Conservation (phyloP, 257 asterid species). For the Coffea canephora region DNA sequence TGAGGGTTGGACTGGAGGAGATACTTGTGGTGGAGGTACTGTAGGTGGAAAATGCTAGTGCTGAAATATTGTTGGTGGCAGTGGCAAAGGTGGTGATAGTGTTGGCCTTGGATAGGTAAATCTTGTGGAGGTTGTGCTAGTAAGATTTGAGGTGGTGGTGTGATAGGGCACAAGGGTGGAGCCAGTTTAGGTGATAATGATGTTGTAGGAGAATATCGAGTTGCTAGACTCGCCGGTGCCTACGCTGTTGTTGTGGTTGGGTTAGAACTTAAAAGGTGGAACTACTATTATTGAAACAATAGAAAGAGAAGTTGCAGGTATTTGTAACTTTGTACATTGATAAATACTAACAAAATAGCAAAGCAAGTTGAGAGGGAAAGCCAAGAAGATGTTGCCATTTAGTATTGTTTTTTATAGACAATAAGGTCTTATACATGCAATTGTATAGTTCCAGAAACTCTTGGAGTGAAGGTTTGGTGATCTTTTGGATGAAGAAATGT, state of each 20-base stretch:
- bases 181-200: slow-evolving; percentile 37
- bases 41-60: slow-evolving; percentile 44
- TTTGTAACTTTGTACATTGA: slow-evolving; percentile 47
- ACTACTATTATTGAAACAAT: slow-evolving; percentile 30
- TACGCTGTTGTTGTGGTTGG: slow-evolving; percentile 32
- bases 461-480: slow-evolving; percentile 39
- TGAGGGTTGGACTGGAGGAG: slow-evolving; percentile 44
- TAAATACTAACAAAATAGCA: slow-evolving; percentile 48
- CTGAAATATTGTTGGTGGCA: slow-evolving; percentile 28
- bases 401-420: slow-evolving; percentile 24
- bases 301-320: slow-evolving; percentile 80
- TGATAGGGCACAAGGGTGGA: slow-evolving; percentile 39
- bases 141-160: slow-evolving; percentile 44
- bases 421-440: slow-evolving; percentile 30
- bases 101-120: slow-evolving; percentile 58
- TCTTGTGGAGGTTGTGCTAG: slow-evolving; percentile 54
- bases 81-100: slow-evolving; percentile 40
- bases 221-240: slow-evolving; percentile 30
- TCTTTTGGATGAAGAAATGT: slow-evolving; percentile 32
- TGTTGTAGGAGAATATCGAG: slow-evolving; percentile 38
- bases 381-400: slow-evolving; percentile 56
- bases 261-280: slow-evolving; percentile 26
- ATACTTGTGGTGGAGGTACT: slow-evolving; percentile 37
- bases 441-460: slow-evolving; percentile 1
- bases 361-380: slow-evolving; percentile 43